phyloP scores from a whole-genome alignment of 345 rosid species.

The Salix udensis region DNA sequence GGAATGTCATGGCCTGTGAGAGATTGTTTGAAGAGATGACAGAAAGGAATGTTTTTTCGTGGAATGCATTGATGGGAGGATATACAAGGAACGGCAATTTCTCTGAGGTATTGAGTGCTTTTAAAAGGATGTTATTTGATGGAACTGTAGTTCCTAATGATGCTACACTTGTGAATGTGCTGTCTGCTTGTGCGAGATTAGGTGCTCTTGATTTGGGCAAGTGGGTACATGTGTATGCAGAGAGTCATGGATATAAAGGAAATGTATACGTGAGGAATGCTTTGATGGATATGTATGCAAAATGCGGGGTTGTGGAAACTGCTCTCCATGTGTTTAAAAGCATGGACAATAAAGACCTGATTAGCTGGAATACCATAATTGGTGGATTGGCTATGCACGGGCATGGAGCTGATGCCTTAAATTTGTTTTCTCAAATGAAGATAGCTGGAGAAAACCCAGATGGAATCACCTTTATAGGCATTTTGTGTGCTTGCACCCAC shows the following conservation, averaged over 20 bases:
- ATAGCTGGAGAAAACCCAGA: slow-evolving; percentile 50
- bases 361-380: slow-evolving; percentile 77
- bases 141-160: slow-evolving; percentile 52
- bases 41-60: slow-evolving; percentile 66
- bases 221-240: slow-evolving; percentile 62
- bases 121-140: slow-evolving; percentile 59
- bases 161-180: slow-evolving; percentile 61
- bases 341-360: slow-evolving; percentile 59
- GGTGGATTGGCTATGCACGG: slow-evolving; percentile 73
- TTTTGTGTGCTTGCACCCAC: slow-evolving; percentile 70
- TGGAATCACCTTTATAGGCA: slow-evolving; percentile 64
- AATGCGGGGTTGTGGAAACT: slow-evolving; percentile 58
- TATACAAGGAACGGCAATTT: slow-evolving; percentile 41
- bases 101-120: slow-evolving; percentile 47
- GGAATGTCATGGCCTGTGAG: slow-evolving; percentile 51
- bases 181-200: slow-evolving; percentile 74
- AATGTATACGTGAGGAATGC: slow-evolving; percentile 65
- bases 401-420: slow-evolving; percentile 57
- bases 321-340: slow-evolving; percentile 53
- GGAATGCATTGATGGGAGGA: slow-evolving; percentile 74
- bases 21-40: slow-evolving; percentile 65
- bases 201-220: slow-evolving; percentile 77
- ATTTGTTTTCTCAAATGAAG: slow-evolving; percentile 57
- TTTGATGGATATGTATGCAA: slow-evolving; percentile 80
- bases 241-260: slow-evolving; percentile 47